phyloP scores from a whole-genome alignment of 352 stramenopile species.

The Phytophthora aleatoria region DNA sequence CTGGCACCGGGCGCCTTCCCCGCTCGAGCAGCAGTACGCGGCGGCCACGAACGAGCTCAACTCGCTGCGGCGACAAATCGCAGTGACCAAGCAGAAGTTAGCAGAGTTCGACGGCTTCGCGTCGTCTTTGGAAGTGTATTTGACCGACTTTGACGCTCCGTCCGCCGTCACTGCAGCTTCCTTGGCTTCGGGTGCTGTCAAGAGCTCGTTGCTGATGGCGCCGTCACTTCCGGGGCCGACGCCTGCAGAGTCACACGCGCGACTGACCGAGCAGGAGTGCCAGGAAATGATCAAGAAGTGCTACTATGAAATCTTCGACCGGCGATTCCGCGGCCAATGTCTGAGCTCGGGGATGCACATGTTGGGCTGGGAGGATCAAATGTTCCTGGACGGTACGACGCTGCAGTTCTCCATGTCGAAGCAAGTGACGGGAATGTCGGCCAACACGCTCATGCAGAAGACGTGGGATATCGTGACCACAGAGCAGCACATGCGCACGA shows the following conservation, averaged over 20 bases:
- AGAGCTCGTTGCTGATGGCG: conserved; percentile 28
- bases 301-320: conserved; percentile 56
- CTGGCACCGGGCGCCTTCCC: conserved; percentile 15
- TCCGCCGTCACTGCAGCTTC: conserved; percentile 20
- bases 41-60: conserved; percentile 38
- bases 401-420: conserved; percentile 55
- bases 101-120: conserved; percentile 45
- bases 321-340: conserved; percentile 40
- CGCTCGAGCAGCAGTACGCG: conserved; percentile 38
- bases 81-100: conserved; percentile 41
- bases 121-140: conserved; percentile 44
- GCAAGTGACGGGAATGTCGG: conserved; percentile 30
- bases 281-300: conserved; percentile 57
- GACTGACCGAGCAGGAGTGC: conserved; percentile 36
- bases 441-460: conserved; percentile 46
- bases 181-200: conserved; percentile 3
- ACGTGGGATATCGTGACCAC: conserved; percentile 62
- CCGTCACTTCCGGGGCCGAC: conserved; percentile 15
- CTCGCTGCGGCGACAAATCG: conserved; percentile 40
- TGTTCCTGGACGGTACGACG: conserved; percentile 53
- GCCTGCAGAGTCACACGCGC: conserved; percentile 4
- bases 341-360: conserved; percentile 51
- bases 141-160: conserved; percentile 34
- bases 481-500: conserved; percentile 54
- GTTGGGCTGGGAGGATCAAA: conserved; percentile 55